A percentile compares a stretch with the other conserved stretches of the same genome.
phyloP scores from a whole-genome alignment of 306 rosid species.

The Bauhinia variegata region DNA sequence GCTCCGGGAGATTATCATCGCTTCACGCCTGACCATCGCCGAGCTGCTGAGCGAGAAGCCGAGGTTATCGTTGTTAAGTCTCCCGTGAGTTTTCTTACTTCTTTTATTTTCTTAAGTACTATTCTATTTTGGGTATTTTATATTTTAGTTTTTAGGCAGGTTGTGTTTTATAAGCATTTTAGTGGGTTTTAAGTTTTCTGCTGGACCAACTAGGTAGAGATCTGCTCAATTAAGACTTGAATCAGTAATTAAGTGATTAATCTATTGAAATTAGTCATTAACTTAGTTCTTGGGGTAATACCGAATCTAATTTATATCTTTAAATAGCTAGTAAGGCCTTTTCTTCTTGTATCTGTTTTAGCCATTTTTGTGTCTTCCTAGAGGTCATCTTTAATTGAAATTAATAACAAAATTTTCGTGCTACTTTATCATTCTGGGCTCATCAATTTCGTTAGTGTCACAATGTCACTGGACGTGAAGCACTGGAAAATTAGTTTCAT shows the following conservation, averaged over 20 bases:
- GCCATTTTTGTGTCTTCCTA: neutral
- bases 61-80: conserved; percentile 71
- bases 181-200: conserved; percentile 29
- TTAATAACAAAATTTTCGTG: no score
- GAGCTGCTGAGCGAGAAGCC: conserved; percentile 49
- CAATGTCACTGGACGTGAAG: neutral
- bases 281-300: conserved; percentile 32
- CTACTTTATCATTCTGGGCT: no score
- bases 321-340: no score
- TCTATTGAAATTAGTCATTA: conserved; percentile 32
- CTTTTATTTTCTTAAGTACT: conserved; percentile 3
- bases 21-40: conserved; percentile 63
- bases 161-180: neutral
- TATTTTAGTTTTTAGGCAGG: neutral
- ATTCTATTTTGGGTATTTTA: neutral
- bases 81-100: conserved; percentile 49
- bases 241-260: conserved; percentile 32
- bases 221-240: conserved; percentile 39
- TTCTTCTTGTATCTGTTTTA: neutral
- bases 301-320: conserved; percentile 25
- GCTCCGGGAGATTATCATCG: conserved; percentile 79
- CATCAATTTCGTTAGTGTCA: no score
- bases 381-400: neutral
- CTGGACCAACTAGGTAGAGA: conserved; percentile 38
- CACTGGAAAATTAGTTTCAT: neutral